phyloP scores from a whole-genome alignment of 192 early-diverging fungal species.

The Coemansia sp. region DNA sequence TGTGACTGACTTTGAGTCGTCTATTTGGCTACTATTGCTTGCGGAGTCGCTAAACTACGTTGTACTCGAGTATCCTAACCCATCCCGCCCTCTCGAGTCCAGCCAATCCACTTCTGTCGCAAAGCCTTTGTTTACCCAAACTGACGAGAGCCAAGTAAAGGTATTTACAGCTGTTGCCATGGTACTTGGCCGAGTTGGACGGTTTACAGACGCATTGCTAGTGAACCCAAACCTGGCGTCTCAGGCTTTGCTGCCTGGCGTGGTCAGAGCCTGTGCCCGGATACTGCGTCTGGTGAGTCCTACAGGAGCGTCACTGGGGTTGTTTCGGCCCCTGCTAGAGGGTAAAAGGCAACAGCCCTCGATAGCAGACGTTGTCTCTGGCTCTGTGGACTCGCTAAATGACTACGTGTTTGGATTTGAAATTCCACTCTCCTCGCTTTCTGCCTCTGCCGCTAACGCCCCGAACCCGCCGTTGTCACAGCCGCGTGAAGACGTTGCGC shows the following conservation, averaged over 20 bases:
- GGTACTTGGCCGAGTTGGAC: constrained; percentile 19
- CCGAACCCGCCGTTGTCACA: background rate
- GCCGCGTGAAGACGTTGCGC: constrained; percentile 3
- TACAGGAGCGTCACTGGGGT: constrained; percentile 18
- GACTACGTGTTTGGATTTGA: background rate
- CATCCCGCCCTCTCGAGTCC: background rate
- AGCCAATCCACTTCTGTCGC: background rate
- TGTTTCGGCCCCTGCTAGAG: constrained; percentile 15
- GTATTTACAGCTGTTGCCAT: constrained; percentile 27
- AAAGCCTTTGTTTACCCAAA: constrained; percentile 20
- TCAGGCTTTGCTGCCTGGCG: background rate
- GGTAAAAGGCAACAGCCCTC: background rate
- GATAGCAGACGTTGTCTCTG: background rate
- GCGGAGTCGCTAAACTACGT: constrained; percentile 32
- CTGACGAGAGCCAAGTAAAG: constrained; percentile 15
- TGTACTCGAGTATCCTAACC: constrained; percentile 6
- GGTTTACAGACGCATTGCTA: background rate
- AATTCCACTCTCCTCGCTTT: background rate
- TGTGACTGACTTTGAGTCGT: background rate
- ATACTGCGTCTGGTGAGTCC: constrained; percentile 12
- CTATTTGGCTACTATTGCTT: constrained; percentile 39
- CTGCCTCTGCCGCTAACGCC: background rate
- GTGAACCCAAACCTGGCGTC: background rate
- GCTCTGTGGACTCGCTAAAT: background rate
- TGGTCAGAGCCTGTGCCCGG: constrained; percentile 14